phyloP scores from a whole-genome alignment of 169 alveolate genomes.

The Eimeria maxima region DNA sequence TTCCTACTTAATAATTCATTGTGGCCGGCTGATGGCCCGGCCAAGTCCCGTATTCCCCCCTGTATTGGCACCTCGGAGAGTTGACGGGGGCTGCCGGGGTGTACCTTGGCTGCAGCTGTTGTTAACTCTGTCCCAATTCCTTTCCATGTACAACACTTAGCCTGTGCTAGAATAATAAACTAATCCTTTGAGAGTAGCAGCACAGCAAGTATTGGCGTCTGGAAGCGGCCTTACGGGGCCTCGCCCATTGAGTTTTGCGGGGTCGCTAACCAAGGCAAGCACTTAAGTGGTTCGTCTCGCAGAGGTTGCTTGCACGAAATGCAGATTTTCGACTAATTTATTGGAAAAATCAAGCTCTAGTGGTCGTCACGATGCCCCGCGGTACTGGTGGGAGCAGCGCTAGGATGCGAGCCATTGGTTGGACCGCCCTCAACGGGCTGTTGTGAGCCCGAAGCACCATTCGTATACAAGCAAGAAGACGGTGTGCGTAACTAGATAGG shows the following conservation, averaged over 20 bases:
- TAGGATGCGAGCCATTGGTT: constrained; percentile 48
- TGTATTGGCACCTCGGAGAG: not conserved
- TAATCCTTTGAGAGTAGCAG: not conserved
- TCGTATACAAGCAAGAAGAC: not conserved
- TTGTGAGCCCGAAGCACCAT: not conserved
- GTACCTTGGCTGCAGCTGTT: not conserved
- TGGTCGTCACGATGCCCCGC: not conserved
- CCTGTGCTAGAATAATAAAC: not conserved
- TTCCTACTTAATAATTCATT: not conserved
- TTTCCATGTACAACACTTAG: not conserved
- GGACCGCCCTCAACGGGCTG: constrained; percentile 4
- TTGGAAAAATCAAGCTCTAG: not conserved
- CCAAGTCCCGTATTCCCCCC: not conserved
- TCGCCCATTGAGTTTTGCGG: not conserved
- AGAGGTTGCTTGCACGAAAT: not conserved
- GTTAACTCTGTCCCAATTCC: not conserved
- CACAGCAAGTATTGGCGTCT: not conserved
- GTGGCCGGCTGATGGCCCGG: not conserved
- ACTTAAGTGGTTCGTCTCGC: not conserved
- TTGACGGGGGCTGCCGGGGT: not conserved
- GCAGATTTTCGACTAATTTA: not conserved
- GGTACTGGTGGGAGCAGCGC: not conserved
- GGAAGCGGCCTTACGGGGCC: not conserved
- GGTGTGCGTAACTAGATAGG: too few species aligned
- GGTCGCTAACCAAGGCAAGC: not conserved